Base-by-base conservation (phyloP, 2,329 filamentous ascomycete genomes). In the Aspergillus unguis region DNA sequence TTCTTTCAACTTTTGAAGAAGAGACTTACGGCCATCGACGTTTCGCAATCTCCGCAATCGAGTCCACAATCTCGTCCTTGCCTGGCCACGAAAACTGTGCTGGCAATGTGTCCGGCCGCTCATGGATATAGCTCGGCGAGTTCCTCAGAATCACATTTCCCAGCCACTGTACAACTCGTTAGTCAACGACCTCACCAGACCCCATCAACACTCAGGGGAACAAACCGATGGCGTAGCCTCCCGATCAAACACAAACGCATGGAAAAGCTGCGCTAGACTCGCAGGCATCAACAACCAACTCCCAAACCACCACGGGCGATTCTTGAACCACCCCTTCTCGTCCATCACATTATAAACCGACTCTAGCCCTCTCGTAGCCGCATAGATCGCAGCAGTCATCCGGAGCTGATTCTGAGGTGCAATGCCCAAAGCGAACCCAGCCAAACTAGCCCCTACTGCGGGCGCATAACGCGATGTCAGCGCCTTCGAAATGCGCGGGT, bases 401-500 rank as follows among this genome's bases (percentile, higher is more conserved):
- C 94, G 85, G 61, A 94, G 69, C 60, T 88, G 85, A 57, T 84
- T 17, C 80, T 35, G 78, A 82, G 61, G 66, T 92, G 78, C 85
- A 89, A 95, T 81, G 6, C 88, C 89, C 17, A 97, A 77, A 45
- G 89, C 86, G 45, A 95, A 80, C 3, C 92, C 92, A 1, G 92
- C 90, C 44, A 96, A 72, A 62, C 89, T 91, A 5, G 92, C 92
- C 8, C 92, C 94, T n/a, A 96, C 80, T 2, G 92, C 91, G 1
- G 92, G 92, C 1, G 92, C 88, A 67, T 91, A 87, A 7, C 82
- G 80, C 2, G 90, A 95, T 0, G 91, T 96, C 52, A 99, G 78
- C 0, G 88, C 83, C 23, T 78, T 78, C 0, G 88, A 81, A 9
- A 91, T 83, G 17, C 83, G 82, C 0, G 92, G 92, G 64, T 97